Evolutionary conservation across 2,329 filamentous ascomycete species (phyloP), one percentile per base, ranked within the genome.

Genomic region (Periconia sp.): DNA sequence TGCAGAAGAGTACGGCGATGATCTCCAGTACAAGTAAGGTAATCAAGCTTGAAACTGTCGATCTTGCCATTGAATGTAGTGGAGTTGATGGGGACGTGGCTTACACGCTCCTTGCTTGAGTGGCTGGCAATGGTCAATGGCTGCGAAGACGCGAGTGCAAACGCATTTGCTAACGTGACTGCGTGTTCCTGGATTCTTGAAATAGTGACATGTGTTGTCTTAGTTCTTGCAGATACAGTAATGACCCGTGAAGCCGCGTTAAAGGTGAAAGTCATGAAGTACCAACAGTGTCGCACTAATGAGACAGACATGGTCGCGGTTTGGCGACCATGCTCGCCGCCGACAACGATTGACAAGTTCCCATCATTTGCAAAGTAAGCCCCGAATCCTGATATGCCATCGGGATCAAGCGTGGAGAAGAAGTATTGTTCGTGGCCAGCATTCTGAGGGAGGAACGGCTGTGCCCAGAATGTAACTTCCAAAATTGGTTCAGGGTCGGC

Each of bases 1-100:
- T 50, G 48, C n/a, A 50, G 48, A 27, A 50, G 15, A 18, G 48
- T 50, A 17, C 44, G 6, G 52, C 54, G 63, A 42, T 23, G 47
- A 6, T 60, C 60, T 23, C 58, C 19, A 15, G 49, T 23, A 23
- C 58, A n/a, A 15, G 49, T 23, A 23, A 46, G 30, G 30, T 27
- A 20, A 3, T 49, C 45, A 1, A 48, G 19, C 58, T 41, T 58
- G 41, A 64, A 50, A 18, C 50, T 51, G 54, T 64, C 61, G 9
- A 64, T 23, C 14, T 58, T 47, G 23, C 61, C 61, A 51, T 64
- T 64, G 43, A 55, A 61, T 47, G 40, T 56, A 60, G 13, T 44
- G 37, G 46, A 54, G 17, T 47, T 31, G 23, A 50, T 19, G n/a
- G 47, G 51, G 19, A 44, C 40, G 15, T 20, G 17, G 15, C n/a